Conservation (phyloP, 108 stramenopile genomes). For the Mayamaea pseudoterrestris region DNA sequence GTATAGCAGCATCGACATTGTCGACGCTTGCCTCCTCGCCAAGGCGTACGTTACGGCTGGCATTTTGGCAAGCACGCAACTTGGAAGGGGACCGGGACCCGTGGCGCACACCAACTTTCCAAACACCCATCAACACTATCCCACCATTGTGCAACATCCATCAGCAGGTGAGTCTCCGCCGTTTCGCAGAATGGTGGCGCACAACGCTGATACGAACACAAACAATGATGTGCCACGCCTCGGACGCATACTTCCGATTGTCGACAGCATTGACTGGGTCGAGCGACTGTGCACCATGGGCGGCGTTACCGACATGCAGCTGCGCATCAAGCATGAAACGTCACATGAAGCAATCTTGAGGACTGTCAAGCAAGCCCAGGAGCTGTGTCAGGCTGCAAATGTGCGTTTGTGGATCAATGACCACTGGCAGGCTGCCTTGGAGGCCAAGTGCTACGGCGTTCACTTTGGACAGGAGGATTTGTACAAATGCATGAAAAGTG, state of each 20-base stretch:
- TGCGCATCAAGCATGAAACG: constrained; percentile 63
- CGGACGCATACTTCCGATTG: constrained; percentile 71
- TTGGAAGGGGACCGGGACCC: constrained; percentile 75
- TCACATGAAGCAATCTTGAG: constrained; percentile 35
- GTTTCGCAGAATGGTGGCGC: constrained; percentile 16
- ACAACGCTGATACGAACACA: background rate
- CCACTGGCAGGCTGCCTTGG: constrained; percentile 68
- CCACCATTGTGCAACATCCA: constrained; percentile 35
- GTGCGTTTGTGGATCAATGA: constrained; percentile 91
- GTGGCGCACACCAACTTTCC: constrained; percentile 74
- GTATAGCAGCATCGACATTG: constrained; percentile 41
- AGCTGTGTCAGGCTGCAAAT: constrained; percentile 33
- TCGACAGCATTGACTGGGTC: constrained; percentile 62
- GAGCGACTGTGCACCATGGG: constrained; percentile 22
- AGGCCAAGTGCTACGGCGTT: constrained; percentile 75
- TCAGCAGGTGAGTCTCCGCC: background rate
- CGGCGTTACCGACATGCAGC: constrained; percentile 64
- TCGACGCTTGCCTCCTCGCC: constrained; percentile 71
- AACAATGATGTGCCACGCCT: constrained; percentile 17
- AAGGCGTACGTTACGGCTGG: constrained; percentile 82
- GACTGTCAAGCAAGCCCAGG: constrained; percentile 36
- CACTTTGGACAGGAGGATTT: constrained; percentile 93
- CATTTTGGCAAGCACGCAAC: constrained; percentile 46
- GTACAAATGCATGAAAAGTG: constrained; percentile 32
- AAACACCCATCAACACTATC: constrained; percentile 40